Base-by-base conservation (phyloP, 2,329 filamentous ascomycete genomes). In the Pezicula carpinea region DNA sequence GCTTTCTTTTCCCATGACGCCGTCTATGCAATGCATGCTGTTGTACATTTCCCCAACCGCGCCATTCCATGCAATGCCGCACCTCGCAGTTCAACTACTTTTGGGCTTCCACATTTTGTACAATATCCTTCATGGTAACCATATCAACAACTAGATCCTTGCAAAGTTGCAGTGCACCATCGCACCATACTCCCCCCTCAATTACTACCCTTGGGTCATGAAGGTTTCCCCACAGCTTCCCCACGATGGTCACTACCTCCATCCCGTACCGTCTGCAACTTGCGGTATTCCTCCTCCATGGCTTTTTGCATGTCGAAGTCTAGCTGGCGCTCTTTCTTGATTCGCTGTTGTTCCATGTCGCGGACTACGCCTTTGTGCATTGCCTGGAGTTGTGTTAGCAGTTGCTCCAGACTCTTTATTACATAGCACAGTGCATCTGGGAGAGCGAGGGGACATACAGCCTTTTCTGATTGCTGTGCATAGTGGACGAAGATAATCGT, bases 341-440 rank as follows among this genome's bases (percentile, higher is more conserved):
- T 66, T 39, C 87, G 83, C 65, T 96, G 91, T 63, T 95, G 89
- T 64, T 97, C 92, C 76, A 96, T 87, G 63, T 99, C 93, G 54
- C 92, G 87, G 54, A 97, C 74, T 35, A 99, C 93, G 38, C 93
- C 93, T 56, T 86, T 81, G 63, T 99, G 93, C 93, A 99, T 99
- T 48, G 89, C 87, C 93, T 92, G 53, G 89, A 17, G 6, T 11
- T 14, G 11, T 10, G 17, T 29, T 15, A 29, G 13, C 18, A 23
- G 18, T 40, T 39, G n/a, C 7, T 39, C 18, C 21, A n/a, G n/a
- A 10, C 26, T 29, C 26, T 29, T n/a, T 29, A 26, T 36, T 36
- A 13, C n/a, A 26, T 8, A 7, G 17, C n/a, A 21, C 10, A 23
- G 22, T n/a, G 26, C 26, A 33, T 11, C 26, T 29, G 3, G 34